Evolutionary conservation across 1,139 yeast species (phyloP), one percentile per base, ranked within the genome.

Genomic region (Blastobotrys indianensis): DNA sequence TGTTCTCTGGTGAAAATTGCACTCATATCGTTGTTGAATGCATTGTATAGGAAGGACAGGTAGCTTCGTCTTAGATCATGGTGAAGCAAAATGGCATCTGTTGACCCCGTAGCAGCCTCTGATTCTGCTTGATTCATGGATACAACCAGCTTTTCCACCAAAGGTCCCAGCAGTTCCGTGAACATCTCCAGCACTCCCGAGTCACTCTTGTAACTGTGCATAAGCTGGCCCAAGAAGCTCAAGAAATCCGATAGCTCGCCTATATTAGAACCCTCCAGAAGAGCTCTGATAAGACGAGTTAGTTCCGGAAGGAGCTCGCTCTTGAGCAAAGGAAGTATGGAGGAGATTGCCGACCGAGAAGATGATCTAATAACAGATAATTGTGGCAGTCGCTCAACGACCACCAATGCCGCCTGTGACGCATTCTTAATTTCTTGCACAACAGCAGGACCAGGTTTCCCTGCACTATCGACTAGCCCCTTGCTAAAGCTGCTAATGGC

Each of bases 401-500:
- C 85, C 25, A 88, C 90, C 31, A 86, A 66, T 10, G 87, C 86
- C 30, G 85, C 95, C 61, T 86, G 88, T 0, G 95, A 79, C 11
- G 88, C 85, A 54, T 80, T 79, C 50, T 76, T 71, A 54, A 86
- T 77, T 59, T 80, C 83, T 47, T 69, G 73, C 13, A 75, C 67
- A 20, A 76, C 51, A 30, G 40, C 36, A 11, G 46, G 35, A 15
- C 25, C 46, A 23, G 45, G 46, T 20, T 47, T 45, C 3, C 46
- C 46, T 9, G 48, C 46, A 5, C 49, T 50, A 34, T 73, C 73
- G 53, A 80, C 83, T 56, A 85, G 81, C 1, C 97, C 97, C 59
- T 92, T 77, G 2, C 90, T 85, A 58, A 90, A 75, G 0, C 96
- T 86, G 32, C 97, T 97, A 45, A 92, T 77, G 0, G 97, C 92